Evolutionary conservation across 1,139 yeast species (phyloP).

Genomic region (Debaryomycetaceae sp.): DNA sequence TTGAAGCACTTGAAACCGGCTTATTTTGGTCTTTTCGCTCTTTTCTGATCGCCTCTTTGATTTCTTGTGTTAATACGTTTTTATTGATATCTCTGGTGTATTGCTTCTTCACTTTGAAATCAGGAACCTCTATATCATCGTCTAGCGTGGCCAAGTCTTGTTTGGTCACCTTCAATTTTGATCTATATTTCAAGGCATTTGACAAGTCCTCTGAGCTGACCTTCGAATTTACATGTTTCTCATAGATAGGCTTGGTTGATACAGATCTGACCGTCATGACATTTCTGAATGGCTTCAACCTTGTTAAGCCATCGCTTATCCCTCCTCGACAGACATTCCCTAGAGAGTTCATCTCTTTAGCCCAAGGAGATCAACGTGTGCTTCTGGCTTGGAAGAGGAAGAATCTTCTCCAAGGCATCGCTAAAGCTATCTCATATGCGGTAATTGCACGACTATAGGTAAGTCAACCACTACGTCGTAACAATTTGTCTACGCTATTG

Average conservation of each 20-base stretch:
- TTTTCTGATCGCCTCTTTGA: slow-evolving; percentile 6
- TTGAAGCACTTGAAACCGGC: neutral
- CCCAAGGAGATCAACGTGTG: too few relatives aligned
- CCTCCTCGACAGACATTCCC: too few relatives aligned
- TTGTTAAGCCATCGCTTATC: too few relatives aligned
- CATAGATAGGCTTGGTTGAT: neutral
- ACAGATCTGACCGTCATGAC: neutral
- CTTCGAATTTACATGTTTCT: slow-evolving; percentile 4
- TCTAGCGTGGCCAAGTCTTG: slow-evolving; percentile 9
- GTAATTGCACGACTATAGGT: neutral
- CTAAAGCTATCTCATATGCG: neutral
- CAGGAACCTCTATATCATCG: slow-evolving; percentile 7
- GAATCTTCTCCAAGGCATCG: neutral
- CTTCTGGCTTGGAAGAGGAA: too few relatives aligned
- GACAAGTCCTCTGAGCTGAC: slow-evolving; percentile 9
- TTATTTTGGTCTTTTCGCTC: neutral
- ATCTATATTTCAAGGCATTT: slow-evolving; percentile 10
- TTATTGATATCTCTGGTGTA: slow-evolving; percentile 9
- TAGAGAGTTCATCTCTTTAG: too few relatives aligned
- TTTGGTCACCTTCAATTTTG: slow-evolving; percentile 9
- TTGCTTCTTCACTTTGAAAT: slow-evolving; percentile 4
- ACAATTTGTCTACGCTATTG: too few relatives aligned
- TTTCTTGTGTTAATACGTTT: slow-evolving; percentile 8
- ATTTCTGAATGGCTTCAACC: too few relatives aligned
- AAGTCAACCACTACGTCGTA: neutral